A percentile compares a stretch with the other conserved stretches of the same genome.
Evolutionary conservation across 2,329 filamentous ascomycete genomes (phyloP).

Genomic region (Fulvia fulva): DNA sequence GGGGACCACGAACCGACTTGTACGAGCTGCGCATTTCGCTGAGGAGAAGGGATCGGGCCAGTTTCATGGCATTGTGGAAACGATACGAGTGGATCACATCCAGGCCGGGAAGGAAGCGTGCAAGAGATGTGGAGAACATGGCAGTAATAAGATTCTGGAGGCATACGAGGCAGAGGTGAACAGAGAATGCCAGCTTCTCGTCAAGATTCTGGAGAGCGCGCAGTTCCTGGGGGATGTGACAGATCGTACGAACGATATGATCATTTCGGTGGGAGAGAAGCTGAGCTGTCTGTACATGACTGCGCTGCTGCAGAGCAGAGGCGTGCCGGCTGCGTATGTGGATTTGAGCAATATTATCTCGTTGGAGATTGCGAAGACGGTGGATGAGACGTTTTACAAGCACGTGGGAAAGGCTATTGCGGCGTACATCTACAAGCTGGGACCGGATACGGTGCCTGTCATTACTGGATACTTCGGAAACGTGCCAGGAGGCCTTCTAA

Average conservation of each 20-base stretch:
- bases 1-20: constrained; percentile 81
- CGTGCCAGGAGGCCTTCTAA: constrained; percentile 84
- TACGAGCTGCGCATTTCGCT: constrained; percentile 47
- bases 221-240: constrained; percentile 54
- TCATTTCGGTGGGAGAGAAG: constrained; percentile 94
- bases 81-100: constrained; percentile 79
- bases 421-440: constrained; percentile 41
- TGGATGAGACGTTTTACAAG: constrained; percentile 47
- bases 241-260: constrained; percentile 57
- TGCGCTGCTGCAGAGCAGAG: constrained; percentile 72
- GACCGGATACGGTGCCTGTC: constrained; percentile 45
- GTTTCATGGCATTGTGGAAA: constrained; percentile 71
- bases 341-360: constrained; percentile 81
- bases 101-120: constrained; percentile 58
- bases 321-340: constrained; percentile 82
- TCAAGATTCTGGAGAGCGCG: constrained; percentile 66
- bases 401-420: constrained; percentile 41
- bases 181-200: constrained; percentile 73
- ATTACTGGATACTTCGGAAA: constrained; percentile 90
- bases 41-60: constrained; percentile 42
- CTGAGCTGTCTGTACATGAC: constrained; percentile 91
- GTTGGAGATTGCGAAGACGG: constrained; percentile 44
- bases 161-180: constrained; percentile 64
- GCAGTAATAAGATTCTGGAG: constrained; percentile 41
- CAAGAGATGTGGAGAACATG: constrained; percentile 15